These are phyloP conservation scores for Pontederia crassipes DNA, from an alignment of 176 grass and related monocot species.

Conservation along the genomic window DNA sequence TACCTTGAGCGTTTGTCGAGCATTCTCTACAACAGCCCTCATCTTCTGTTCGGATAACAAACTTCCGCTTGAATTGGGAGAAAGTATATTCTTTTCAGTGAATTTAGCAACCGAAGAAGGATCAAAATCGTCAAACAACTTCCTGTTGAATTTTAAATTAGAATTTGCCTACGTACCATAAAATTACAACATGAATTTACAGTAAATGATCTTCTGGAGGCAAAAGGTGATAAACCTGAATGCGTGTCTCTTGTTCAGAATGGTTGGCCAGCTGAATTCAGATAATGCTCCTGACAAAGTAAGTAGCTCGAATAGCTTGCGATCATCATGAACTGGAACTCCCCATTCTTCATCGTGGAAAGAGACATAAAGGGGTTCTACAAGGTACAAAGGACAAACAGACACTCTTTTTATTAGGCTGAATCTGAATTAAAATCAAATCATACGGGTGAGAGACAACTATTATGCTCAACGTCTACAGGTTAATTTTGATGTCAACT, in stretches of 20 bases:
- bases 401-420: background rate
- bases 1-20: slow-evolving; percentile 34
- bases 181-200: slow-evolving; percentile 2
- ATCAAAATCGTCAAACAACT: slow-evolving; percentile 33
- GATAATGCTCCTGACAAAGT: slow-evolving; percentile 39
- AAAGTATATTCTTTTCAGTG: slow-evolving; percentile 35
- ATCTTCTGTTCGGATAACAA: slow-evolving; percentile 49
- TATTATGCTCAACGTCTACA: no score
- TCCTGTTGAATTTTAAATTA: background rate
- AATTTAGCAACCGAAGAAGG: slow-evolving; percentile 22
- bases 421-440: background rate
- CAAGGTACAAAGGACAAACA: background rate
- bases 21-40: slow-evolving; percentile 33
- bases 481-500: no score
- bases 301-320: slow-evolving; percentile 43
- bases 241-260: slow-evolving; percentile 41
- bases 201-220: background rate
- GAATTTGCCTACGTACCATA: no score
- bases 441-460: no score
- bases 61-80: slow-evolving; percentile 23
- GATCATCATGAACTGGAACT: slow-evolving; percentile 30
- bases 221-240: slow-evolving; percentile 28
- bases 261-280: slow-evolving; percentile 39
- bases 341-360: slow-evolving; percentile 68
- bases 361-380: slow-evolving; percentile 28